Evolutionary conservation across 2,329 filamentous ascomycete species (phyloP), one percentile per base, ranked within the genome.

Genomic region (Ceratocystis cubensis): DNA sequence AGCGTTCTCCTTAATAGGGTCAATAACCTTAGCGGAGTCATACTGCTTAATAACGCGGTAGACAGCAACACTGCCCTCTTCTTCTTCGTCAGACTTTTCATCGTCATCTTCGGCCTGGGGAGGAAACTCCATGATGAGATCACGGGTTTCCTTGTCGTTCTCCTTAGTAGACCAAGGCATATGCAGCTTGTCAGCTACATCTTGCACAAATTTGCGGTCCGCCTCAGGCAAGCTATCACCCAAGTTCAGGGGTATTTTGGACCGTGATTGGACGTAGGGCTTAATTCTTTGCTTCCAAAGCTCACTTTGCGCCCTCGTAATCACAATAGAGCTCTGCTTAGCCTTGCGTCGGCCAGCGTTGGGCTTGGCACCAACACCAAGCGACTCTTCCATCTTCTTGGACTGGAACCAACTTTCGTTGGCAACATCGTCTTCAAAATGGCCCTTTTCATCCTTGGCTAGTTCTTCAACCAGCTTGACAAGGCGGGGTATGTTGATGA

Each of bases 131-230:
- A 85, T 69, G 4, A 82, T 70, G 10, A 85, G 76, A 69, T 80
- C 79, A 4, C 83, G 81, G 68, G 78, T 76, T 17, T 81, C 82
- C 30, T 82, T 78, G 1, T 81, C 80, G 66, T 84, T 81, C 69
- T 82, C 80, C 69, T 82, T 77, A 0, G 82, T 85, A 57, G 78
- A 78, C 82, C 82, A 85, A 46, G 80, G 76, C 25, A 85, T 74
- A 71, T 81, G 80, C 73, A 84, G 79, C 48, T 79, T 79, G 68
- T 84, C 82, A 1, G 93, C 91, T 70, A 96, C 79, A 70, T 94
- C 89, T 75, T 97, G 89, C 5, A 96, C 87, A 73, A 99, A 99
- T 74, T 92, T 93, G 69, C 94, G 88, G 75, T 99, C 93, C 44
- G 86, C 86, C 65, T 93, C 92, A 66, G 88, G 86, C 68, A 96